Evolutionary conservation across 140 eudicot genomes (phyloP).

Genomic region (Oenanthe javanica): DNA sequence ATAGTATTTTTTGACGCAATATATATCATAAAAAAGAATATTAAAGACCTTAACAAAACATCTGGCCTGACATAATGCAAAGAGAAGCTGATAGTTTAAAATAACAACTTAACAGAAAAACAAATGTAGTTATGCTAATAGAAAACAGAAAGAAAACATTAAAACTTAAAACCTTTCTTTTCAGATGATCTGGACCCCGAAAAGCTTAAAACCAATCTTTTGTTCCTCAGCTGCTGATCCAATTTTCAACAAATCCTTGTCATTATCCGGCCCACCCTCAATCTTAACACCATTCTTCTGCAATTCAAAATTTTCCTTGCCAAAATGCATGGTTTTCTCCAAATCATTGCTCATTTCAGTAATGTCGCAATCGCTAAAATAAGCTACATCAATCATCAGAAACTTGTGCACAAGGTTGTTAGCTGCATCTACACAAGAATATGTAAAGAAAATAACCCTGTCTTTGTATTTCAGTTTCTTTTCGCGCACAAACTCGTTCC

Average conservation of each 20-base stretch:
- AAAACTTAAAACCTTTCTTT: neutral
- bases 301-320: constrained; percentile 5
- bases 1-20: too few relatives aligned
- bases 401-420: constrained; percentile 10
- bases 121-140: neutral
- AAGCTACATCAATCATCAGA: constrained; percentile 20
- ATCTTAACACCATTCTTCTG: neutral
- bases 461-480: constrained; percentile 37
- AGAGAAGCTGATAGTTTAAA: neutral
- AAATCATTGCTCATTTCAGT: neutral
- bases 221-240: constrained; percentile 4
- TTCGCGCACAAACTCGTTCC: constrained; percentile 57
- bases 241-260: neutral
- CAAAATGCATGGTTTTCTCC: constrained; percentile 1
- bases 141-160: neutral
- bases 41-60: neutral
- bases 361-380: neutral
- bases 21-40: too few relatives aligned
- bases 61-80: neutral
- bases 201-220: constrained; percentile 38
- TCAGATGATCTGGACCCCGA: constrained; percentile 33
- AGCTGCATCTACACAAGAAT: constrained; percentile 15
- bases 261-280: constrained; percentile 9
- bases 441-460: constrained; percentile 30
- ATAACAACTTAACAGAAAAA: neutral